phyloP scores from a whole-genome alignment of 352 stramenopile genomes.

The Pythium coloratum region DNA sequence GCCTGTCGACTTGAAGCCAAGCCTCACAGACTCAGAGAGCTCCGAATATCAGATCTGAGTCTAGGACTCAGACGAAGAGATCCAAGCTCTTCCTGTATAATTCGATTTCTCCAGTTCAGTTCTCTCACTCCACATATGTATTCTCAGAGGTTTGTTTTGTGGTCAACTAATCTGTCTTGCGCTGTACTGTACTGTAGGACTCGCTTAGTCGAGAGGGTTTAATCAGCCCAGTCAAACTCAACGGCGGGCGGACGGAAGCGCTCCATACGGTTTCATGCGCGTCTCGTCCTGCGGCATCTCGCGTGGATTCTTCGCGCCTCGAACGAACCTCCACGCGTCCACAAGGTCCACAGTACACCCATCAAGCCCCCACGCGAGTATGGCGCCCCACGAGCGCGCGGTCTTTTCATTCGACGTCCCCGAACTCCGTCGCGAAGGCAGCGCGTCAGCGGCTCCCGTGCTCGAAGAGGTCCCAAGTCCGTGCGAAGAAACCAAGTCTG shows the following conservation, averaged over 20 bases:
- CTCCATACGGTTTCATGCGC: background rate
- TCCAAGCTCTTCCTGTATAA: background rate
- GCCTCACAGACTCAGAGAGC: conserved; percentile 21
- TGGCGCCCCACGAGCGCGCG: conserved; percentile 1
- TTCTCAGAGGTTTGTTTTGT: background rate
- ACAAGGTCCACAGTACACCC: background rate
- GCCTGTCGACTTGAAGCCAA: conserved; percentile 6
- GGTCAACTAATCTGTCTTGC: background rate
- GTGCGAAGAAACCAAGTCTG: background rate
- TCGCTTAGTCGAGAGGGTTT: background rate
- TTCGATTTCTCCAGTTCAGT: background rate
- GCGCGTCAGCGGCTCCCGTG: conserved; percentile 12
- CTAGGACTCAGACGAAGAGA: background rate
- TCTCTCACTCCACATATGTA: background rate
- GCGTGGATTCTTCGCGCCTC: background rate
- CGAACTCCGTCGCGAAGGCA: conserved; percentile 7
- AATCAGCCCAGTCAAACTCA: conserved; percentile 1
- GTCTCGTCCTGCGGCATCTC: background rate
- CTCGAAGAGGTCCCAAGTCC: conserved; percentile 20
- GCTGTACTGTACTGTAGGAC: background rate
- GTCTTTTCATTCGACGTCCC: background rate
- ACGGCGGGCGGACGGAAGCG: background rate
- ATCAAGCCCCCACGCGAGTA: background rate
- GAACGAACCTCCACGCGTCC: background rate
- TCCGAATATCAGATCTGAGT: conserved; percentile 8